These are phyloP conservation scores for Nannochloris sp. DNA, from an alignment of 139 green algal genomes.

Conservation along the genomic window DNA sequence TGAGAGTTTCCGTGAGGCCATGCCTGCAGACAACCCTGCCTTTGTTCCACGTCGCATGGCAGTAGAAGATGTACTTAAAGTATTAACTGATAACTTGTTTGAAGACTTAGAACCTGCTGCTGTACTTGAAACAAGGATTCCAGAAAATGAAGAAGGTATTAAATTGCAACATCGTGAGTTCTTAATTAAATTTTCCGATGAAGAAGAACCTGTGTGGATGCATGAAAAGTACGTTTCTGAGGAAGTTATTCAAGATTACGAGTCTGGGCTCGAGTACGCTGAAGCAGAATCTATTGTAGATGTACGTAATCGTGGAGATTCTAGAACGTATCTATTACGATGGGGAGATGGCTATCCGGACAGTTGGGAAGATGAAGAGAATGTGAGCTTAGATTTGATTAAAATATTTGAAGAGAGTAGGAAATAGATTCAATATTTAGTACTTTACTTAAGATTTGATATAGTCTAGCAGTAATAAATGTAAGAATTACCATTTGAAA, in stretches of 20 bases:
- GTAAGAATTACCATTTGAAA: too few relatives aligned
- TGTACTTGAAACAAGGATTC: slow-evolving; percentile 41
- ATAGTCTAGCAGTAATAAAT: too few relatives aligned
- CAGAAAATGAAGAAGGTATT: slow-evolving; percentile 11
- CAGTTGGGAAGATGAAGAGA: slow-evolving; percentile 72
- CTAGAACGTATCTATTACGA: slow-evolving; percentile 62
- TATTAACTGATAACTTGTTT: slow-evolving; percentile 62
- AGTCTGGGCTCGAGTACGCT: slow-evolving; percentile 62
- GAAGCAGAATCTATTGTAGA: slow-evolving; percentile 37
- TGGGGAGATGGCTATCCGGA: slow-evolving; percentile 66
- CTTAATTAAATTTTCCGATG: slow-evolving; percentile 55
- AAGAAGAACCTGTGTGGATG: slow-evolving; percentile 53
- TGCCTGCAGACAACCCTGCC: slow-evolving; percentile 44
- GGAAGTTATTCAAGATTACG: slow-evolving; percentile 72
- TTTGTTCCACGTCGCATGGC: slow-evolving; percentile 52
- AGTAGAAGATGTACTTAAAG: slow-evolving; percentile 63
- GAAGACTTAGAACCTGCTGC: slow-evolving; percentile 59
- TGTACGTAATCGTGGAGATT: slow-evolving; percentile 45
- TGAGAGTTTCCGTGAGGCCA: slow-evolving; percentile 48
- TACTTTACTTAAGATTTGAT: too few relatives aligned
- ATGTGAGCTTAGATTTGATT: slow-evolving; percentile 57
- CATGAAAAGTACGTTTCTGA: slow-evolving; percentile 40
- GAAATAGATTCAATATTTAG: too few relatives aligned
- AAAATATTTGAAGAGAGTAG: slow-evolving; percentile 43
- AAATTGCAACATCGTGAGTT: slow-evolving; percentile 41